A percentile compares a stretch with the other conserved stretches of the same genome.
These are phyloP conservation scores for Rosa persica DNA, from an alignment of 306 rosid species.

Conservation along the genomic window DNA sequence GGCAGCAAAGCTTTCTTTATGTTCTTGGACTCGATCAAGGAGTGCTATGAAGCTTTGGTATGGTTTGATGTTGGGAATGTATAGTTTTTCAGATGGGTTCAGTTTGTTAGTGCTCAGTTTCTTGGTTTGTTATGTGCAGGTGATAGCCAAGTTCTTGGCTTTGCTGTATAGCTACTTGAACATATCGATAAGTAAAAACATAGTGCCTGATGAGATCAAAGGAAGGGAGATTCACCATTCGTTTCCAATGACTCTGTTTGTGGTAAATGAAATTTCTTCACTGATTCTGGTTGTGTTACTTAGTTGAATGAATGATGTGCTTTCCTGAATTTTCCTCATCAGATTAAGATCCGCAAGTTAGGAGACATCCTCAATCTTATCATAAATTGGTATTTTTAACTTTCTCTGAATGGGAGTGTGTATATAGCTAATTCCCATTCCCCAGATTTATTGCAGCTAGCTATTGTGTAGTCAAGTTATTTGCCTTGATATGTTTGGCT, in stretches of 20 bases:
- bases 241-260: slow-evolving; percentile 34
- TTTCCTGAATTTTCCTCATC: not conserved
- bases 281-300: not conserved
- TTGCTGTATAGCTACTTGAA: slow-evolving; percentile 38
- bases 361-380: not conserved
- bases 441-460: not conserved
- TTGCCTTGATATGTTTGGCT: not conserved
- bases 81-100: not conserved
- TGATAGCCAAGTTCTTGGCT: slow-evolving; percentile 35
- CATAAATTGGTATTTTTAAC: not conserved
- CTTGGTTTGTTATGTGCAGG: slow-evolving; percentile 21
- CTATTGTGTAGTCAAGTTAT: not conserved
- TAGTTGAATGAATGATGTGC: not conserved
- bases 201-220: slow-evolving; percentile 35
- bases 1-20: slow-evolving; percentile 36
- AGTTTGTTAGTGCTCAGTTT: slow-evolving; percentile 7
- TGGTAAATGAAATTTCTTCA: slow-evolving; percentile 9
- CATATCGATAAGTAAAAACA: slow-evolving; percentile 34
- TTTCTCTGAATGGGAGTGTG: not conserved
- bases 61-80: slow-evolving; percentile 6
- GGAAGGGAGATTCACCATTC: slow-evolving; percentile 40
- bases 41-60: slow-evolving; percentile 41
- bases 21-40: slow-evolving; percentile 39
- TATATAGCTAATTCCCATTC: not conserved
- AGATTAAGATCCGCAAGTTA: not conserved